phyloP scores from a whole-genome alignment of 2,329 filamentous ascomycete species.

The Apiospora kogelbergensis region DNA sequence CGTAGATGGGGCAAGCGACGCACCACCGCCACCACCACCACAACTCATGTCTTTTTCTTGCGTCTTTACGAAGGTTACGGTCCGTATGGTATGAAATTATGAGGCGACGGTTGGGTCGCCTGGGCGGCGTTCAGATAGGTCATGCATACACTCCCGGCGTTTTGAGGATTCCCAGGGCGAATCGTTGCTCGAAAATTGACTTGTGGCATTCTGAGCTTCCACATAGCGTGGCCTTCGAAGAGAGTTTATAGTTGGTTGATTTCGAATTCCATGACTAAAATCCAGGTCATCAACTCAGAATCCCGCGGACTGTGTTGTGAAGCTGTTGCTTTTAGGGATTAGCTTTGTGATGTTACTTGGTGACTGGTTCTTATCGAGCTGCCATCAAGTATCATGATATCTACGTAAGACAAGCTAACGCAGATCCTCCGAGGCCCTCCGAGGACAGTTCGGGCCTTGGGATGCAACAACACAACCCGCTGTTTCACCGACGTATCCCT shows the following conservation, averaged over 20 bases:
- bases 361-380: background rate
- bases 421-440: background rate
- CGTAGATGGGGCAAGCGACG: background rate
- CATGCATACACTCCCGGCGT: slow-evolving; percentile 9
- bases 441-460: background rate
- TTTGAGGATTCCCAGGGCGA: slow-evolving; percentile 8
- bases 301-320: background rate
- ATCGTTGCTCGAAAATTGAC: background rate
- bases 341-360: background rate
- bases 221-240: background rate
- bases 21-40: background rate
- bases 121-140: slow-evolving; percentile 7
- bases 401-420: background rate
- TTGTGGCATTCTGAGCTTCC: background rate
- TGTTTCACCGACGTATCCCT: background rate
- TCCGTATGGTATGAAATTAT: slow-evolving; percentile 11
- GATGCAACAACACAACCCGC: background rate
- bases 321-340: background rate
- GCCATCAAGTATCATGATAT: background rate
- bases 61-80: slow-evolving; percentile 11
- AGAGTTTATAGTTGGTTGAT: background rate
- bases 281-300: background rate
- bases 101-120: slow-evolving; percentile 6
- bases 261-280: background rate
- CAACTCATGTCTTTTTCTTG: background rate